Conservation (phyloP, 441 rosid genomes). For the Bruguiera hainesii region DNA sequence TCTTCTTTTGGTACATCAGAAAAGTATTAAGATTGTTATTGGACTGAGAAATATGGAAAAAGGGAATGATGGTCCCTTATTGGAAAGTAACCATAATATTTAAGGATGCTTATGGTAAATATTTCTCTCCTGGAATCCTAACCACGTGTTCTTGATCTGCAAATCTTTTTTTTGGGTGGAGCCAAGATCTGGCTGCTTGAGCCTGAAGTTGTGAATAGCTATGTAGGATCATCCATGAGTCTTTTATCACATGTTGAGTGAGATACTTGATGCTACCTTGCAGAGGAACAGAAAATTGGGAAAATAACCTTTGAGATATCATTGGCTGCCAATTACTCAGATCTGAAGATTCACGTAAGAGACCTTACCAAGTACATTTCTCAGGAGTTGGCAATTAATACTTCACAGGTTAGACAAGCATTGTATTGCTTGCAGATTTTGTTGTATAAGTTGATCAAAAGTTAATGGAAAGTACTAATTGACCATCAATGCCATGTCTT, state of each 20-base stretch:
- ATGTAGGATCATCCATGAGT: background rate
- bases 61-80: too few relatives aligned
- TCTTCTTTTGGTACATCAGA: too few relatives aligned
- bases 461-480: background rate
- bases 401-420: constrained; percentile 53
- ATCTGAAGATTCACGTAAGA: constrained; percentile 47
- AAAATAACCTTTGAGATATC: constrained; percentile 59
- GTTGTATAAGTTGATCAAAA: background rate
- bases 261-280: constrained; percentile 12
- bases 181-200: constrained; percentile 10
- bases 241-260: background rate
- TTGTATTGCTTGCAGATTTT: constrained; percentile 10
- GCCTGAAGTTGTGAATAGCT: constrained; percentile 8
- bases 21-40: too few relatives aligned
- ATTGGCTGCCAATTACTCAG: constrained; percentile 42
- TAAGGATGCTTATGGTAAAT: background rate
- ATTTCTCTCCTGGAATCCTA: background rate
- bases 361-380: constrained; percentile 50
- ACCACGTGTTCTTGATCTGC: background rate
- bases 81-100: background rate
- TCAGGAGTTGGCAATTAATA: constrained; percentile 48
- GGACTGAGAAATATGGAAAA: too few relatives aligned
- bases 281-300: constrained; percentile 50
- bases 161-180: background rate
- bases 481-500: constrained; percentile 3